These are phyloP conservation scores for Fusarium haematococcum DNA, from an alignment of 2,329 filamentous ascomycete species.

Conservation along the genomic window DNA sequence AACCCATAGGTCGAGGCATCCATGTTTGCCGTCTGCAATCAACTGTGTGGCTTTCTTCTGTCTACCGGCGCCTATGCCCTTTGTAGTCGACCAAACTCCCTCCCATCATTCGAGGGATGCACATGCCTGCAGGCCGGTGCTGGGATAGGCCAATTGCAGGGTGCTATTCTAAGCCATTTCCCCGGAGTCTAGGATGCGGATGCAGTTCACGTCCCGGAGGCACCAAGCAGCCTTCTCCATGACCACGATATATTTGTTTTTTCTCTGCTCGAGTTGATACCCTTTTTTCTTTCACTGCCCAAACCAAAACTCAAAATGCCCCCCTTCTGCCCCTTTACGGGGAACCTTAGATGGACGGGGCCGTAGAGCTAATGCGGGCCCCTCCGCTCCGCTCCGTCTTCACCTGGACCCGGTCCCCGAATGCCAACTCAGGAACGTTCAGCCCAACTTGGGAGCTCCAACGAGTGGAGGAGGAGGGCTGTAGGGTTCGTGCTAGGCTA, in stretches of 20 bases:
- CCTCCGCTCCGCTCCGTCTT: background rate
- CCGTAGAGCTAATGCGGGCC: conserved; percentile 28
- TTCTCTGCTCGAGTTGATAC: background rate
- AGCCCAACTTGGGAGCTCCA: background rate
- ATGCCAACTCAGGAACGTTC: conserved; percentile 24
- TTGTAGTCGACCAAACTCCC: background rate
- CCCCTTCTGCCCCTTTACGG: conserved; percentile 3
- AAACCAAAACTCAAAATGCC: background rate
- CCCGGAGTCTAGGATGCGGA: conserved; percentile 22
- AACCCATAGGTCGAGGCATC: conserved; percentile 5
- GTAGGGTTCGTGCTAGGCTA: conserved; percentile 12
- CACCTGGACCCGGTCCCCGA: conserved; percentile 9
- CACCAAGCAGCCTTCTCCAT: background rate
- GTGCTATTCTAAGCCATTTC: conserved; percentile 30
- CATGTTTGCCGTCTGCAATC: background rate
- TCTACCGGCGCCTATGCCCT: background rate
- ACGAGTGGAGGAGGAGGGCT: background rate
- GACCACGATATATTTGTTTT: background rate
- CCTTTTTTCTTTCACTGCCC: background rate
- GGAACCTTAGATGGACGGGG: conserved; percentile 13
- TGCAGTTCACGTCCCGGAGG: background rate
- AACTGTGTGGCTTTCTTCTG: background rate
- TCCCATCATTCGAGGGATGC: conserved; percentile 26
- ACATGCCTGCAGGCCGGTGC: conserved; percentile 9
- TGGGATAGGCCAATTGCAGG: conserved; percentile 13